phyloP scores from a whole-genome alignment of 805 yeast genomes.

The Starmerella sirachaensis region DNA sequence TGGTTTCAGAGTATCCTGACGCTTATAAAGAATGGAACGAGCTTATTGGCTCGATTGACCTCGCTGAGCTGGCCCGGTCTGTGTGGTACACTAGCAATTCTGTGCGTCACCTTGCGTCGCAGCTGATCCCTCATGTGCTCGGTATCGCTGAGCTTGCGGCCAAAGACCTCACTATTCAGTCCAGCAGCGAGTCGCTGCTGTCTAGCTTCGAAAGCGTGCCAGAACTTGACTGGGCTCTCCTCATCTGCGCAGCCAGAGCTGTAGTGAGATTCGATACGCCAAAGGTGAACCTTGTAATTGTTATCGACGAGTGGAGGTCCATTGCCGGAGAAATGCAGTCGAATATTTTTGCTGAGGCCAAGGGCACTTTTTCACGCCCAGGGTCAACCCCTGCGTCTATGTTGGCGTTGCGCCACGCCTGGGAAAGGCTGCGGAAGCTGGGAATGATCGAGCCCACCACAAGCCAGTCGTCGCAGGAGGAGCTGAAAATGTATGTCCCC shows the following conservation, averaged over 20 bases:
- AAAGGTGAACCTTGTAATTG: constrained; percentile 62
- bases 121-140: constrained; percentile 10
- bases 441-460: constrained; percentile 38
- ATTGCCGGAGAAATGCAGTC: constrained; percentile 39
- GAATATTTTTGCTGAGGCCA: constrained; percentile 24
- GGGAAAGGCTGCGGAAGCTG: constrained; percentile 56
- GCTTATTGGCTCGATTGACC: constrained; percentile 12
- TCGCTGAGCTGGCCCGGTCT: constrained; percentile 18
- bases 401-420: constrained; percentile 49
- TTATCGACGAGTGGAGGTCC: constrained; percentile 59
- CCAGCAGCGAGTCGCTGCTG: constrained; percentile 14
- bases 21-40: constrained; percentile 19
- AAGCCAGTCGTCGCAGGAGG: constrained; percentile 34
- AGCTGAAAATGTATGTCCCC: constrained; percentile 26
- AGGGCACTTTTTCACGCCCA: constrained; percentile 5
- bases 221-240: constrained; percentile 55
- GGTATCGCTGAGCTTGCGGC: constrained; percentile 1
- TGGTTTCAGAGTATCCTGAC: constrained; percentile 16
- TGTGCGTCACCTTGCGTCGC: constrained; percentile 32
- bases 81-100: constrained; percentile 50
- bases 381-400: constrained; percentile 32
- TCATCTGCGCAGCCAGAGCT: constrained; percentile 67
- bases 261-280: constrained; percentile 45
- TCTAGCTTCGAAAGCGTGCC: constrained; percentile 35
- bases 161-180: constrained; percentile 10